Evolutionary conservation across 2,329 filamentous ascomycete species (phyloP).

Genomic region (Trichoderma cornu-damae): DNA sequence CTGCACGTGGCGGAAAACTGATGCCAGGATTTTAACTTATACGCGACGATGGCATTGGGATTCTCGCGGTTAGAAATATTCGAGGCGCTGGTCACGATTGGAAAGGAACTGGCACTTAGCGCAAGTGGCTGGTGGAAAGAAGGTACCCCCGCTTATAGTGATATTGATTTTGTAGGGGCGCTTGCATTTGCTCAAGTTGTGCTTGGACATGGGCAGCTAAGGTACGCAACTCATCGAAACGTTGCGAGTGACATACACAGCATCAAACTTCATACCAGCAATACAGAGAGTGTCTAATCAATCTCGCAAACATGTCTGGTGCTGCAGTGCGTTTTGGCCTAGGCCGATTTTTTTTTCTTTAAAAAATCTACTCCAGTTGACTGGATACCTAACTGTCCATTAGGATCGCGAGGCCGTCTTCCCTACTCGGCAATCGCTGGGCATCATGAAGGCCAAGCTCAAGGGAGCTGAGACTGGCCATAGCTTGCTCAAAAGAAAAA

Average conservation of each 20-base stretch:
- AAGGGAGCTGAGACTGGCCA: constrained; percentile 91
- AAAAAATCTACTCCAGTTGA: neutral
- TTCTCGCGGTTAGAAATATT: neutral
- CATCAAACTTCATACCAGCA: neutral
- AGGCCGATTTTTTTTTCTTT: neutral
- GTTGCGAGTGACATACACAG: neutral
- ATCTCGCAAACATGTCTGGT: constrained; percentile 30
- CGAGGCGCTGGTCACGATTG: constrained; percentile 4
- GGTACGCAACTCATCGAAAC: neutral
- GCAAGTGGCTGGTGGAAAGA: constrained; percentile 8
- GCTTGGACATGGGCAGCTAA: constrained; percentile 3
- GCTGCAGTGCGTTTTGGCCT: constrained; percentile 25
- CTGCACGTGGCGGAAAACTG: neutral
- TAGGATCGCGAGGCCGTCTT: constrained; percentile 95
- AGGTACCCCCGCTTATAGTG: constrained; percentile 17
- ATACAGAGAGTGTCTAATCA: neutral
- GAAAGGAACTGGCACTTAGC: constrained; percentile 12
- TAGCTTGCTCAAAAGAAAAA: constrained; percentile 94
- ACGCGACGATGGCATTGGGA: neutral
- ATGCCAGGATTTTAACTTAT: neutral
- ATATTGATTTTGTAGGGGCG: constrained; percentile 8
- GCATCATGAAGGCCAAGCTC: constrained; percentile 95
- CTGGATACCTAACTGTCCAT: constrained; percentile 19
- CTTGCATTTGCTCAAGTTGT: neutral
- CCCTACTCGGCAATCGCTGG: constrained; percentile 93